These are phyloP conservation scores for Darksidea phi DNA, from an alignment of 495 filamentous ascomycete genomes.

Conservation along the genomic window DNA sequence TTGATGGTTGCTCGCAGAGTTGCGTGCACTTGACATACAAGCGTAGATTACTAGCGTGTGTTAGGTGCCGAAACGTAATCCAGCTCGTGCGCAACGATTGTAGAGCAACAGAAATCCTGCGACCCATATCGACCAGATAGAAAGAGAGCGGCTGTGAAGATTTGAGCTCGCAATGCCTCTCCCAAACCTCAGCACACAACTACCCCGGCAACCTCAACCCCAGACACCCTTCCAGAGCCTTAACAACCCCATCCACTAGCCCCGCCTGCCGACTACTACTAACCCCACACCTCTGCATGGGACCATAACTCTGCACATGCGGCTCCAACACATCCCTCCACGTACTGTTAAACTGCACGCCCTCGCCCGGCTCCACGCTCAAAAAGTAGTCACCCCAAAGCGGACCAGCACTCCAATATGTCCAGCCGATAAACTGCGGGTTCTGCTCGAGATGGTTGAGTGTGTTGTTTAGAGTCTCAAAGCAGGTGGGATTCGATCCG, in stretches of 20 bases:
- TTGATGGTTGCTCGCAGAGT: too few species aligned
- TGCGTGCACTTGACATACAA: too few species aligned
- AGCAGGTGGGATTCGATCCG: conserved; percentile 27
- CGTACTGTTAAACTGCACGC: conserved; percentile 16
- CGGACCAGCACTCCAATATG: conserved; percentile 38
- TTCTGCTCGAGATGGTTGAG: conserved; percentile 24
- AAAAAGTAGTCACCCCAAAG: conserved; percentile 35
- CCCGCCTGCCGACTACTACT: conserved; percentile 6
- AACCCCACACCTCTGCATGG: conserved; percentile 27
- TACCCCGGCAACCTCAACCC: conserved; percentile 24
- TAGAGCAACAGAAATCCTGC: too few species aligned
- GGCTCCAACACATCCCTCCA: conserved; percentile 23
- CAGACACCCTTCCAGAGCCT: conserved; percentile 26
- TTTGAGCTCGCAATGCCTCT: too few species aligned
- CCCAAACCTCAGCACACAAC: too few species aligned
- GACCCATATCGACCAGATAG: too few species aligned
- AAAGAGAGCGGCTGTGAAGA: too few species aligned
- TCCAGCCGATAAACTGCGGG: conserved; percentile 35
- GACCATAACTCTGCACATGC: conserved; percentile 13
- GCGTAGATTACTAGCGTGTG: too few species aligned
- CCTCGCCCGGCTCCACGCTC: conserved; percentile 21
- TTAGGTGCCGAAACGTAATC: too few species aligned
- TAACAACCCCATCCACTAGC: conserved; percentile 12
- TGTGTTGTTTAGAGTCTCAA: conserved; percentile 23
- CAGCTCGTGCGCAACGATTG: too few species aligned